Base-by-base conservation (phyloP, 2,329 filamentous ascomycete species). In the Colletotrichum sp. region DNA sequence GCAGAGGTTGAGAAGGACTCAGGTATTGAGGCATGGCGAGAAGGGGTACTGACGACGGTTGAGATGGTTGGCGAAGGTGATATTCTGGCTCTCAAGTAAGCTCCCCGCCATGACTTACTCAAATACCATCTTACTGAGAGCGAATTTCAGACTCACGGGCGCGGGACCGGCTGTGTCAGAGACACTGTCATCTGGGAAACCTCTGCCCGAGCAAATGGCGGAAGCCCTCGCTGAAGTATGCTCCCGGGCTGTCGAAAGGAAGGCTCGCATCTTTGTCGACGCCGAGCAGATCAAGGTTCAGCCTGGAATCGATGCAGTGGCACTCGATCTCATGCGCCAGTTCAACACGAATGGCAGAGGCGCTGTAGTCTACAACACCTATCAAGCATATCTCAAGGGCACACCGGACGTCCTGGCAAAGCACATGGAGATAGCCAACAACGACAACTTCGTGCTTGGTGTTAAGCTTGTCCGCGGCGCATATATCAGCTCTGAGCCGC, bases 261-360 rank as follows among this genome's bases (percentile, higher is more conserved):
- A 93, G 24, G 92, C 98, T 3, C 90, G 92, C 4, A 89, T 98
- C 2, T 90, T 98, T 3, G 95, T 98, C 77, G 95, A 98, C 78
- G 96, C 95, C 2, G 96, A 98, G 85, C 95, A 98, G 84, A 92
- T 93, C 75, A 90, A 91, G 71, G 90, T 96, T 30, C 95, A 98
- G 85, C 87, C 90, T 6, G 95, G 95, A 9, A 96, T 98, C 76
- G 93, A 96, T 82, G 90, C 92, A 79, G 96, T 95, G 93, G 95
- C 93, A 8, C 85, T 97, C 64, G 86, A 90, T 24, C 93, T 95
- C 79, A 95, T 96, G 87, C 90, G 91, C 80, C 92, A 90, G 81
- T 96, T 95, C 87, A 98, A 98, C 87, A 90, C 87, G 76, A 86
- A 85, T 0, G 80, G 84, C 2, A 90, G 90, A 44, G 88, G 89